Conservation (phyloP, 371 early-diverging fungal genomes). For the Mucor saturninus region DNA sequence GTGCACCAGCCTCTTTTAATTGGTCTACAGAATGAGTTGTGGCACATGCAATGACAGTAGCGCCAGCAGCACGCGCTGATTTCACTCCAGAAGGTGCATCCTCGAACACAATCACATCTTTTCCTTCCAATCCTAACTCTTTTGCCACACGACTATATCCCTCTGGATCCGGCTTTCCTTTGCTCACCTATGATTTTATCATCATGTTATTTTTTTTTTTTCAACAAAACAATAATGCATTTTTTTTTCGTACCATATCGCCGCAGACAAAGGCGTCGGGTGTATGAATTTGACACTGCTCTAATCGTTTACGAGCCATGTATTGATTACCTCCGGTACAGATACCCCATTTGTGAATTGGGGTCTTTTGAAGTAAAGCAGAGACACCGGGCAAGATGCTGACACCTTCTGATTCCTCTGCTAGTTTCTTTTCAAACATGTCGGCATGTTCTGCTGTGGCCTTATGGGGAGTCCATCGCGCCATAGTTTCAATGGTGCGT, state of each 20-base stretch:
- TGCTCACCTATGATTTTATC: slow-evolving; percentile 28
- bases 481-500: slow-evolving; percentile 48
- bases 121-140: slow-evolving; percentile 46
- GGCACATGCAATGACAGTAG: slow-evolving; percentile 59
- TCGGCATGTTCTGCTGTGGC: slow-evolving; percentile 20
- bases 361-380: slow-evolving; percentile 37
- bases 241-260: slow-evolving; percentile 32
- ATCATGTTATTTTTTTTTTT: neutral
- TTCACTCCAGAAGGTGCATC: slow-evolving; percentile 68
- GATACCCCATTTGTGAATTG: slow-evolving; percentile 34
- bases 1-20: slow-evolving; percentile 62
- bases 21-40: slow-evolving; percentile 59
- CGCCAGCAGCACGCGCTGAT: slow-evolving; percentile 60
- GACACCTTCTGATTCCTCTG: slow-evolving; percentile 24
- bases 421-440: slow-evolving; percentile 21
- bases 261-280: slow-evolving; percentile 41
- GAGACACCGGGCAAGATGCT: slow-evolving; percentile 36
- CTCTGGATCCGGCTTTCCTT: slow-evolving; percentile 70
- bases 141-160: slow-evolving; percentile 57
- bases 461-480: slow-evolving; percentile 23
- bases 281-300: slow-evolving; percentile 33
- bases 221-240: neutral
- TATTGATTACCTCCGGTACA: slow-evolving; percentile 41
- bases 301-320: slow-evolving; percentile 43
- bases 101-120: slow-evolving; percentile 70